These are phyloP conservation scores for Neoarthrinium moseri DNA, from an alignment of 2,329 filamentous ascomycete species.

Conservation along the genomic window DNA sequence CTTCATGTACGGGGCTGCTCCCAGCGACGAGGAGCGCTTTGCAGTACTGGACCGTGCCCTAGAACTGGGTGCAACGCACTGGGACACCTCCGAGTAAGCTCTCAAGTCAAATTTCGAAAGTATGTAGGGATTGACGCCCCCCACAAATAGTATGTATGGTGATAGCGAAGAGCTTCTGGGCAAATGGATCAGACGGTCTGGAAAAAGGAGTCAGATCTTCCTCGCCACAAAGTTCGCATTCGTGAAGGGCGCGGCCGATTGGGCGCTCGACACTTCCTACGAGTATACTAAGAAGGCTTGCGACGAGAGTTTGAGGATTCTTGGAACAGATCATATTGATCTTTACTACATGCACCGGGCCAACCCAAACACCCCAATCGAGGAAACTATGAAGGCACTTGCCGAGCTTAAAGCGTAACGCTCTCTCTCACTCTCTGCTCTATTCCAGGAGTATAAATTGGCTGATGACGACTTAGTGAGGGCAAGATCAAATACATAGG, in stretches of 20 bases:
- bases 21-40: slow-evolving; percentile 39
- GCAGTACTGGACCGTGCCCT: slow-evolving; percentile 42
- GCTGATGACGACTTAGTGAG: slow-evolving; percentile 29
- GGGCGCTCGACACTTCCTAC: slow-evolving; percentile 30
- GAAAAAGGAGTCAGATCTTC: slow-evolving; percentile 46
- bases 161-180: slow-evolving; percentile 47
- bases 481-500: slow-evolving; percentile 55
- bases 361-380: slow-evolving; percentile 41
- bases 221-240: slow-evolving; percentile 51
- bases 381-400: slow-evolving; percentile 44
- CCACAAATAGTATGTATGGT: slow-evolving; percentile 40
- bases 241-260: slow-evolving; percentile 18
- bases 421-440: neutral
- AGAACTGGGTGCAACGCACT: slow-evolving; percentile 39
- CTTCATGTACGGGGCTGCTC: slow-evolving; percentile 9
- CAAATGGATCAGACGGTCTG: slow-evolving; percentile 44
- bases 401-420: slow-evolving; percentile 36
- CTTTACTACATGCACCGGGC: slow-evolving; percentile 45
- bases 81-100: slow-evolving; percentile 37
- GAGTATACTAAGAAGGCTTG: slow-evolving; percentile 40
- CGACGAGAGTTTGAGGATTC: slow-evolving; percentile 34
- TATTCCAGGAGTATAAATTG: neutral
- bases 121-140: too few relatives aligned
- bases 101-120: too few relatives aligned
- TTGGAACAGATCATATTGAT: slow-evolving; percentile 44